Evolutionary conservation across 1,139 yeast genomes (phyloP), one percentile per base, ranked within the genome.

Genomic region (Taphrina deformans): DNA sequence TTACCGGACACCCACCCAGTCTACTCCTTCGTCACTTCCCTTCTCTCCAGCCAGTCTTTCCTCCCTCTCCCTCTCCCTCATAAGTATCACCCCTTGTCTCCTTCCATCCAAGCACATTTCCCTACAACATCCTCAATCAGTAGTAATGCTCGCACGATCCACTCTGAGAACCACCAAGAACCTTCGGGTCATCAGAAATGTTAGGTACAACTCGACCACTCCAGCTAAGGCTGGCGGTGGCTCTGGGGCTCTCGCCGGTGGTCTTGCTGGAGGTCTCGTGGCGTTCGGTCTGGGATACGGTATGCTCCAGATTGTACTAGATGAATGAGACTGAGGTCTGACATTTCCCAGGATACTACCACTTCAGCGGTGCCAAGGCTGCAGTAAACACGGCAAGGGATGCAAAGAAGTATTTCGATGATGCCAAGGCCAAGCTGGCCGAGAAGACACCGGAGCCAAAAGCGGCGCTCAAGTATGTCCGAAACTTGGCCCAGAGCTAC

Each of bases 351-450:
- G 63, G 58, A 18, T 51, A 27, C 45, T 61, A 61, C 59, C 65
- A 61, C 65, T 61, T 62, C 52, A 62, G 65, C 14, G 67, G 58
- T 23, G 59, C 65, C n/a, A 48, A 66, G 14, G 61, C 55, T 26
- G 60, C 66, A 18, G 67, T 66, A 41, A 46, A 46, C 35, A 58
- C 65, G 18, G 62, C 50, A 31, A 51, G 52, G 24, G 66, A 61
- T 24, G 66, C 65, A 10, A 66, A 44, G 35, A 52, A 70, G 53
- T 7, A 55, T 35, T 1, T 61, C 44, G 16, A 70, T 35, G 40
- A 68, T 66, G 5, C 55, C 38, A 26, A 65, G 59, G 53, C 48
- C 4, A 52, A 51, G 24, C 21, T 61, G 14, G 58, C 55, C 12
- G 65, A 61, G 38, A 52, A 52, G 50, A 53, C 65, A 3, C 65